phyloP scores from a whole-genome alignment of 106 monocot genomes.

The Dioscorea dumetorum region DNA sequence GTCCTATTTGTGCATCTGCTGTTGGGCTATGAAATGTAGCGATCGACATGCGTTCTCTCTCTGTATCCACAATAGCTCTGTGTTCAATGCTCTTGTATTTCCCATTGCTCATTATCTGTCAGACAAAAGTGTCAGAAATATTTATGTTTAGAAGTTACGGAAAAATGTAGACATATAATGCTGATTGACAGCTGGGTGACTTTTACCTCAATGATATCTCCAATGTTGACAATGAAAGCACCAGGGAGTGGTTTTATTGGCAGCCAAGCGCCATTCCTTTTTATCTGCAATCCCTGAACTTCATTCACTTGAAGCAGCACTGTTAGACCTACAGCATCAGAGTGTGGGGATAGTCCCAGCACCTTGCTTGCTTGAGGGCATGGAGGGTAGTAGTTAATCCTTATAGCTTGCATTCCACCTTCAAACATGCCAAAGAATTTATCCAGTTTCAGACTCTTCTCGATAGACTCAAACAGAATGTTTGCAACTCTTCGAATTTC shows the following conservation, averaged over 20 bases:
- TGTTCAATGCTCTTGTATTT: conserved; percentile 52
- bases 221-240: conserved; percentile 18
- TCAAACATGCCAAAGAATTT: background rate
- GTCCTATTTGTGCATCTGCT: conserved; percentile 13
- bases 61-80: conserved; percentile 26
- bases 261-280: conserved; percentile 1
- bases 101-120: conserved; percentile 53
- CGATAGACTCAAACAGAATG: conserved; percentile 2
- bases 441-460: background rate
- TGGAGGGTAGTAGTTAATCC: conserved; percentile 58
- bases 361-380: conserved; percentile 31
- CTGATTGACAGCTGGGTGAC: no score
- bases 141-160: no score
- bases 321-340: conserved; percentile 29
- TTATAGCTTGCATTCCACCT: conserved; percentile 20
- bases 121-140: background rate
- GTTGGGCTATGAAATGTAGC: conserved; percentile 25
- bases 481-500: conserved; percentile 6
- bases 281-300: conserved; percentile 10
- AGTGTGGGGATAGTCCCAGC: conserved; percentile 44
- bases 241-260: conserved; percentile 1
- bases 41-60: conserved; percentile 26
- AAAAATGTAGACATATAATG: background rate
- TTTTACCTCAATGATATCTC: conserved; percentile 47
- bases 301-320: conserved; percentile 29